These are phyloP conservation scores for Sugiyamaella pinicola DNA, from an alignment of 1,139 yeast genomes.

Conservation along the genomic window DNA sequence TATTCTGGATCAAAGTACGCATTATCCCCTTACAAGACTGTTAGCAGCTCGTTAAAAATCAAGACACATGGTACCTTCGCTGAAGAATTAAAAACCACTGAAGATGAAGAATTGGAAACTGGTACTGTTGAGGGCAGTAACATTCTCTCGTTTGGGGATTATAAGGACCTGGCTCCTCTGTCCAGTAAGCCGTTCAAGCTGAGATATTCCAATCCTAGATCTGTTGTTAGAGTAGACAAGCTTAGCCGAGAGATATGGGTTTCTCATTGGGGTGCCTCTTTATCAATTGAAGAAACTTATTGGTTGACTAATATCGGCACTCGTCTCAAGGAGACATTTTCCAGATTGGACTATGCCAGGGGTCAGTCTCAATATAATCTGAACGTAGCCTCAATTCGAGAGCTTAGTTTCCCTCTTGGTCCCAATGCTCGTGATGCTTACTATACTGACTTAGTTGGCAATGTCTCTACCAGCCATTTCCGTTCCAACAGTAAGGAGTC, in stretches of 20 bases:
- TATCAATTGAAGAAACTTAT: conserved; percentile 80
- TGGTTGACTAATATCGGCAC: conserved; percentile 81
- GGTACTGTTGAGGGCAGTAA: conserved; percentile 35
- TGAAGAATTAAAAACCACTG: conserved; percentile 27
- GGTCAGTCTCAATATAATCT: conserved; percentile 37
- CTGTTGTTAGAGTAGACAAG: conserved; percentile 61
- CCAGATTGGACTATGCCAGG: conserved; percentile 75
- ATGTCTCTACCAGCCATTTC: conserved; percentile 79
- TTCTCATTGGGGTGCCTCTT: conserved; percentile 67
- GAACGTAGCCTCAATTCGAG: conserved; percentile 44
- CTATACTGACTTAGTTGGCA: conserved; percentile 87
- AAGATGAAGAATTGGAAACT: conserved; percentile 28
- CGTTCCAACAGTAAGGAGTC: conserved; percentile 45
- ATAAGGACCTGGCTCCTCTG: conserved; percentile 50
- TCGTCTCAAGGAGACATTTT: conserved; percentile 59
- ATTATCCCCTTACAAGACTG: conserved; percentile 64
- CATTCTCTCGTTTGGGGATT: conserved; percentile 62
- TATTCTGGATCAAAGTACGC: conserved; percentile 60
- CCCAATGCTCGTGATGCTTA: conserved; percentile 61
- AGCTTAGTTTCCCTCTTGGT: conserved; percentile 56
- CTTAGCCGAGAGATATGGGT: conserved; percentile 82
- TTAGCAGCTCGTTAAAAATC: conserved; percentile 52
- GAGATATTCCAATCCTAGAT: conserved; percentile 65
- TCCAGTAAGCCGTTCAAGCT: conserved; percentile 54
- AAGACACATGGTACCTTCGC: conserved; percentile 29